Conservation (phyloP, 1,284 basidiomycete genomes). For the Tilletia setariae region DNA sequence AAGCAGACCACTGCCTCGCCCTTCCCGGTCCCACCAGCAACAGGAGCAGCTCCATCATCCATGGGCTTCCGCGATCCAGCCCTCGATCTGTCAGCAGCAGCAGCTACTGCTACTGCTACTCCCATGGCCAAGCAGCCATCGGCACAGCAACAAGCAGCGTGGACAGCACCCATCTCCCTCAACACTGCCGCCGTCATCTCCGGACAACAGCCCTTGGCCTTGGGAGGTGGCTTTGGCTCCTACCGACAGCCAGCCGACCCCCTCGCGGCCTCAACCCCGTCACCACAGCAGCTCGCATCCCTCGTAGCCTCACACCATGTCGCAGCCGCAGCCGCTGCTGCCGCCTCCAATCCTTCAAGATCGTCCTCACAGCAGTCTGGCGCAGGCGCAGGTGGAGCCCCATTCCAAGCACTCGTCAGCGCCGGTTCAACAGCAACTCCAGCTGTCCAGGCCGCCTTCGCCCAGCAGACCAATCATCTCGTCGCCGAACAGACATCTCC, state of each 20-base stretch:
- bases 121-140: neutral
- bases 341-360: neutral
- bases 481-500: neutral
- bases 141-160: neutral
- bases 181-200: neutral
- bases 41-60: neutral
- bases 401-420: too few relatives aligned
- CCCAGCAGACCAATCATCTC: neutral
- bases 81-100: neutral
- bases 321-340: neutral
- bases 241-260: neutral
- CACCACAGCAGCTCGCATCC: slow-evolving; percentile 1
- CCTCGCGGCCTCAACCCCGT: neutral
- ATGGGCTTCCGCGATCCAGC: neutral
- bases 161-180: neutral
- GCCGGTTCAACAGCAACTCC: too few relatives aligned
- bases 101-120: neutral
- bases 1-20: neutral
- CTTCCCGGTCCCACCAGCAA: neutral
- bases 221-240: neutral
- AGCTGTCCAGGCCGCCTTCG: neutral
- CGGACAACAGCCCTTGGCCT: neutral
- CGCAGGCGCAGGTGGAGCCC: too few relatives aligned
- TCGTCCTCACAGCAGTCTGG: neutral
- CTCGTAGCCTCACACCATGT: slow-evolving; percentile 2